A percentile compares a stretch with the other conserved stretches of the same genome.
These are phyloP conservation scores for Axilococcus clingmanii DNA, from an alignment of 139 green algal genomes.

Conservation along the genomic window DNA sequence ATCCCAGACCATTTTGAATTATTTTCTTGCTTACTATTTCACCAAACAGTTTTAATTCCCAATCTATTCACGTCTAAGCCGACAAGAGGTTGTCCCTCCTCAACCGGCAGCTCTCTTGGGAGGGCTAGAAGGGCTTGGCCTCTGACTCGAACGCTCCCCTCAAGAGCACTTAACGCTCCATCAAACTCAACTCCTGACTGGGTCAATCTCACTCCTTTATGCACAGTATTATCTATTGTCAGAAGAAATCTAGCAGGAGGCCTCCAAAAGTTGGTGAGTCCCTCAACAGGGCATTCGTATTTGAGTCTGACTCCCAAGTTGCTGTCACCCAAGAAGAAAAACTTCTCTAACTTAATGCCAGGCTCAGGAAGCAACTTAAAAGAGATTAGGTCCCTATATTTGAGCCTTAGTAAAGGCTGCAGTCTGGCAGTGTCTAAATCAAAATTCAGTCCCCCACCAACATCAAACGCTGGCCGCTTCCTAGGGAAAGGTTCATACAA, in stretches of 20 bases:
- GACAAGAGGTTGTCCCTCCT: constrained; percentile 17
- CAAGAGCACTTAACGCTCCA: background rate
- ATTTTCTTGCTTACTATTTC: background rate
- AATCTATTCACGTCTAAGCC: constrained; percentile 22
- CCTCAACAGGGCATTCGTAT: constrained; percentile 23
- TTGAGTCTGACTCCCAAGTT: constrained; percentile 10
- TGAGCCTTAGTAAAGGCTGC: constrained; percentile 16
- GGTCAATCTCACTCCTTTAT: constrained; percentile 10
- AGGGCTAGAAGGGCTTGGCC: constrained; percentile 7
- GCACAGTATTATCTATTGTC: constrained; percentile 12
- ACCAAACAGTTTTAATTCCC: constrained; percentile 30
- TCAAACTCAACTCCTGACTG: constrained; percentile 16
- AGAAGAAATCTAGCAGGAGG: constrained; percentile 22
- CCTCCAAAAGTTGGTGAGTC: constrained; percentile 9
- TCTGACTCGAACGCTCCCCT: constrained; percentile 1
- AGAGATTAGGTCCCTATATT: constrained; percentile 16
- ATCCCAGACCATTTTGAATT: constrained; percentile 21
- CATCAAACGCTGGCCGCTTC: constrained; percentile 5
- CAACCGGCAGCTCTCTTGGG: constrained; percentile 24
- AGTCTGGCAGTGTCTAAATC: constrained; percentile 26
- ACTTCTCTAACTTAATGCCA: constrained; percentile 18
- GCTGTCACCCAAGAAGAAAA: constrained; percentile 1
- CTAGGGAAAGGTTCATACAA: background rate
- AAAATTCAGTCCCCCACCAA: constrained; percentile 15
- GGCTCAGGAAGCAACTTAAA: constrained; percentile 19